A percentile compares a stretch with the other conserved stretches of the same genome.
These are phyloP conservation scores for Reutealis trisperma DNA, from an alignment of 345 rosid species.

Conservation along the genomic window DNA sequence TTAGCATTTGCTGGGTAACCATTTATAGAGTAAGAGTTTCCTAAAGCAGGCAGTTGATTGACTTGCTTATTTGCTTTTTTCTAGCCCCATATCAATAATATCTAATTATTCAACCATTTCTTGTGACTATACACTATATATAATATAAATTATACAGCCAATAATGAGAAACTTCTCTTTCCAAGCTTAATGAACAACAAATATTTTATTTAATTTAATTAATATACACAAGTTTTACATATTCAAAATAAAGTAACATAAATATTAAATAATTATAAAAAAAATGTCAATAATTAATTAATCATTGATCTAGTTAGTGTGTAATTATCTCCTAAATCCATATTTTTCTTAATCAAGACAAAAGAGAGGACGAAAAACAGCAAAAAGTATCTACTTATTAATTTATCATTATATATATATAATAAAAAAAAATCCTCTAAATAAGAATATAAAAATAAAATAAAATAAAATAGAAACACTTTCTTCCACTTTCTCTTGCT, in stretches of 20 bases:
- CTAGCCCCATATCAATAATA: too few relatives aligned
- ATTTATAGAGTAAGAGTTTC: not conserved
- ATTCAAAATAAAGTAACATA: not conserved
- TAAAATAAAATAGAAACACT: not conserved
- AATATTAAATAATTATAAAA: not conserved
- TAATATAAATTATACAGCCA: too few relatives aligned
- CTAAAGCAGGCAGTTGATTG: not conserved
- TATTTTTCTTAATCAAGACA: conserved; percentile 18
- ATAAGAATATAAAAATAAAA: not conserved
- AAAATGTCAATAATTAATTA: conserved; percentile 10
- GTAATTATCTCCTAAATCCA: not conserved
- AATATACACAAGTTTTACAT: too few relatives aligned
- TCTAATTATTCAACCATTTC: not conserved
- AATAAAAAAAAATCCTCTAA: not conserved
- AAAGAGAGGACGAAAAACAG: conserved; percentile 33
- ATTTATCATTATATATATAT: not conserved
- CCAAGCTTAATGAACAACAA: too few relatives aligned
- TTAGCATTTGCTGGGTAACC: conserved; percentile 1
- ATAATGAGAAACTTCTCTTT: too few relatives aligned
- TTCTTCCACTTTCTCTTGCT: not conserved
- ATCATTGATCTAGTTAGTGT: conserved; percentile 6
- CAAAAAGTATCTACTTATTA: not conserved
- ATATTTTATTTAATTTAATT: too few relatives aligned
- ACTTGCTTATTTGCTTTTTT: not conserved
- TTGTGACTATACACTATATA: too few relatives aligned